Base-by-base conservation (phyloP, 23 red algal species). In the Chondrus crispus region DNA sequence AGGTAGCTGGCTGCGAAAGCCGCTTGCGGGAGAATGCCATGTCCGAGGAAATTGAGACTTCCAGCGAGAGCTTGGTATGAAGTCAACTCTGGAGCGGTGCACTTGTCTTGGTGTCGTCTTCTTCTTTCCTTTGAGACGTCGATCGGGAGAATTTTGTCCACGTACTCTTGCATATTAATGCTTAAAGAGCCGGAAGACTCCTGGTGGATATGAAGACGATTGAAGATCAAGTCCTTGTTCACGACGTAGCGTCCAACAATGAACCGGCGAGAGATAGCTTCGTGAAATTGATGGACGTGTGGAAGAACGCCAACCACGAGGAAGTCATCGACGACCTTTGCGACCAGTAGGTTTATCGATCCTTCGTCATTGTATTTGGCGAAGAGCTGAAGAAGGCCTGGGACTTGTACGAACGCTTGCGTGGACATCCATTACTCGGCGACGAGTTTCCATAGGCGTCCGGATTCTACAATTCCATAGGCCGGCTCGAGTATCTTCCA, bases 1-100 rank as follows among this genome's bases (percentile, higher is more conserved):
- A 89, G 44, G 46, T 79, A 89, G 68, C 85, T 89, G 5, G 68
- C 85, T 5, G 85, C 69, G 22, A 89, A 89, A 46, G 69, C 38
- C 10, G 68, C 72, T 68, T 89, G 85, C 11, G 85, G 49, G 37
- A 89, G 46, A 28, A 79, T 37, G 11, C 69, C 85, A 43, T 89
- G 85, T 1, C 47, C 84, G 1, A 73, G 1, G 32, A 88, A 88
- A 26, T 73, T 88, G 0, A 88, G 50, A 11, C 42, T 46, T 10
- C 84, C 84, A 4, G 64, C 43, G 12, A 89, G 49, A 0, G 24
- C 66, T 1, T 72, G 70, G 47, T 53, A 89, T 26, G 4, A 14
- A n/a, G 29, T 89, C 7, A 42, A 30, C 42, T 89, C 64, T 6
- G 30, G 29, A 46, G 44, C 0, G 2, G 46, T 75, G 69, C 46